phyloP scores from a whole-genome alignment of 345 rosid genomes.

The Pseudoturritis turrita region DNA sequence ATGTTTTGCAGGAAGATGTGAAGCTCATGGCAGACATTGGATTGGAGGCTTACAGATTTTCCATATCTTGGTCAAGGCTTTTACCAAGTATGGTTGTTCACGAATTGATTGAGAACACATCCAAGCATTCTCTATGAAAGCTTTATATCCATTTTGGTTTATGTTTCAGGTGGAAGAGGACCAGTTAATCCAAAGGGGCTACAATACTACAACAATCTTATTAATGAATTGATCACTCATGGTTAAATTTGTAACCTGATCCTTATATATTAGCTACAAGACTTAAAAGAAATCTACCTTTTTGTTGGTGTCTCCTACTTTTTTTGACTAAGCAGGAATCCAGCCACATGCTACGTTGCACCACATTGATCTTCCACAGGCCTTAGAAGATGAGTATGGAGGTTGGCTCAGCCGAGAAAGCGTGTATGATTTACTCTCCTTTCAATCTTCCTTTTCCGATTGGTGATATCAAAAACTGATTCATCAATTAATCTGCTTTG shows the following conservation, averaged over 20 bases:
- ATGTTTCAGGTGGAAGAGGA: constrained; percentile 49
- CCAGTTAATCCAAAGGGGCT: constrained; percentile 57
- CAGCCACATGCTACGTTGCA: constrained; percentile 55
- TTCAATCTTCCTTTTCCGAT: background rate
- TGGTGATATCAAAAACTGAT: background rate
- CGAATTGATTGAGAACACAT: background rate
- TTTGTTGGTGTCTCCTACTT: background rate
- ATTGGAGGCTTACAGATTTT: constrained; percentile 67
- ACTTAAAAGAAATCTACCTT: background rate
- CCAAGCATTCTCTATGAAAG: background rate
- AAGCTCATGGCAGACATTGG: constrained; percentile 62
- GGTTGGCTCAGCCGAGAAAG: constrained; percentile 56
- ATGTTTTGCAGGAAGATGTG: constrained; percentile 63
- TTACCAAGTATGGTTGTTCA: constrained; percentile 47
- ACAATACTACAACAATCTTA: constrained; percentile 53
- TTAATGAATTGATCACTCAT: constrained; percentile 42
- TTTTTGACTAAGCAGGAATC: constrained; percentile 40
- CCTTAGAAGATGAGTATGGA: constrained; percentile 66
- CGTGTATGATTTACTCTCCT: constrained; percentile 38
- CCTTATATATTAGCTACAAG: background rate
- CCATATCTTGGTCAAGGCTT: constrained; percentile 81
- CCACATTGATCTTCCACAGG: constrained; percentile 62
- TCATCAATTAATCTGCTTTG: background rate
- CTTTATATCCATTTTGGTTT: constrained; percentile 9
- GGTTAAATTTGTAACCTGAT: constrained; percentile 27